Conservation (phyloP, 805 yeast species). For the Saturnispora kantuleensis region DNA sequence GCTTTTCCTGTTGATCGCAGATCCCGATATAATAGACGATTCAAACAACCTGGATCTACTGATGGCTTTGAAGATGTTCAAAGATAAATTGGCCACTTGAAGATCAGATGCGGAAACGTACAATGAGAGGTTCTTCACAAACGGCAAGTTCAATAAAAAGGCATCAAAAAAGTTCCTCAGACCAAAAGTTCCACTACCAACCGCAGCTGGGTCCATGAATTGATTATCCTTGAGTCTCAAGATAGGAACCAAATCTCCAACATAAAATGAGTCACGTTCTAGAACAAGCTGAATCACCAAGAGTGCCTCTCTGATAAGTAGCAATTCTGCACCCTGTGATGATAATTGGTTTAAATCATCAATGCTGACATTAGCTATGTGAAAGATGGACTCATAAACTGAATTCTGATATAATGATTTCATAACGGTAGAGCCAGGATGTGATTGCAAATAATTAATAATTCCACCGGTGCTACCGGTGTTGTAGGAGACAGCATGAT, state of each 20-base stretch:
- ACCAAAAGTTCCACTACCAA: slow-evolving; percentile 45
- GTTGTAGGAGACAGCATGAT: slow-evolving; percentile 30
- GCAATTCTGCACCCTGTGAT: slow-evolving; percentile 25
- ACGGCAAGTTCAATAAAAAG: slow-evolving; percentile 55
- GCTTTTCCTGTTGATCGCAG: slow-evolving; percentile 31
- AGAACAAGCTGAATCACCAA: slow-evolving; percentile 36
- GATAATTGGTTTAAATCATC: slow-evolving; percentile 41
- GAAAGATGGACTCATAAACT: slow-evolving; percentile 46
- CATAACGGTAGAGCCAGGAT: slow-evolving; percentile 60
- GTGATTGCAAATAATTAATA: slow-evolving; percentile 44
- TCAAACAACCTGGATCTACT: slow-evolving; percentile 35
- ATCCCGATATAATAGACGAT: slow-evolving; percentile 12
- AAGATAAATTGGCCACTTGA: slow-evolving; percentile 41
- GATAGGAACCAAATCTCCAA: slow-evolving; percentile 44
- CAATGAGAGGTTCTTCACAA: slow-evolving; percentile 64
- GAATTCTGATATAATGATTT: slow-evolving; percentile 53
- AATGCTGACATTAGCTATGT: slow-evolving; percentile 46
- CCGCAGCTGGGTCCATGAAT: slow-evolving; percentile 31
- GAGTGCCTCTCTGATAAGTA: slow-evolving; percentile 33
- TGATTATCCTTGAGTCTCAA: slow-evolving; percentile 33
- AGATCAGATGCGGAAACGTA: slow-evolving; percentile 54
- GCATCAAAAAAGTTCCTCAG: slow-evolving; percentile 61
- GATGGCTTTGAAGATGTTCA: slow-evolving; percentile 43
- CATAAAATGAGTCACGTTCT: slow-evolving; percentile 47
- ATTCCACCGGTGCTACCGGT: slow-evolving; percentile 34